Percentiles rank a stretch among this genome's conserved stretches.
Conservation (phyloP, 179 eudicot genomes). For the Drosera spatulata region DNA sequence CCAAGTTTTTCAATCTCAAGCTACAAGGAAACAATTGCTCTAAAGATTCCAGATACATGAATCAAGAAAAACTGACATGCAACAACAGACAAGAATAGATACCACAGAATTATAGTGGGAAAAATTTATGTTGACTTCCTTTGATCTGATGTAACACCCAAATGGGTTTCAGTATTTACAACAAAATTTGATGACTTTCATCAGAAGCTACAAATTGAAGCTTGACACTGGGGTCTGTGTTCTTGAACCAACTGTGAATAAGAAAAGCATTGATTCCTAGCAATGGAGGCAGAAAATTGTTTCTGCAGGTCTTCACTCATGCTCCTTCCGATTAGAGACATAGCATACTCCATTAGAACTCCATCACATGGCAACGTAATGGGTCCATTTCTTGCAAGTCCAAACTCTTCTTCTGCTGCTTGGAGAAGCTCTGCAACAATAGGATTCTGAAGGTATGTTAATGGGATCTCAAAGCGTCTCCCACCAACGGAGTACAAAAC, state of each 20-base stretch:
- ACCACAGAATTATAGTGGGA: too few species aligned
- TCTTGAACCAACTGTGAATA: too few species aligned
- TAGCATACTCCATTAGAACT: constrained; percentile 1
- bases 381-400: background rate
- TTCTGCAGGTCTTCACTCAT: background rate
- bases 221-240: too few species aligned
- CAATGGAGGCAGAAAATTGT: background rate
- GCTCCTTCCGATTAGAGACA: background rate
- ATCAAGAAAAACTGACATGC: too few species aligned
- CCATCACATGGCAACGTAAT: constrained; percentile 3
- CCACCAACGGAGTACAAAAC: background rate
- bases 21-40: too few species aligned
- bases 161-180: too few species aligned
- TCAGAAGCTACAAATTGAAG: background rate
- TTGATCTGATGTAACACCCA: too few species aligned
- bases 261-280: background rate
- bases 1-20: too few species aligned
- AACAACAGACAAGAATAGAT: too few species aligned
- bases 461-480: constrained; percentile 4
- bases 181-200: too few species aligned
- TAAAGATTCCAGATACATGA: too few species aligned
- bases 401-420: constrained; percentile 6
- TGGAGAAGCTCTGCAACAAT: background rate
- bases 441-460: background rate
- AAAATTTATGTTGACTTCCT: too few species aligned